phyloP scores from a whole-genome alignment of 1,284 basidiomycete species.

The Pseudozyma tsukubaensis region DNA sequence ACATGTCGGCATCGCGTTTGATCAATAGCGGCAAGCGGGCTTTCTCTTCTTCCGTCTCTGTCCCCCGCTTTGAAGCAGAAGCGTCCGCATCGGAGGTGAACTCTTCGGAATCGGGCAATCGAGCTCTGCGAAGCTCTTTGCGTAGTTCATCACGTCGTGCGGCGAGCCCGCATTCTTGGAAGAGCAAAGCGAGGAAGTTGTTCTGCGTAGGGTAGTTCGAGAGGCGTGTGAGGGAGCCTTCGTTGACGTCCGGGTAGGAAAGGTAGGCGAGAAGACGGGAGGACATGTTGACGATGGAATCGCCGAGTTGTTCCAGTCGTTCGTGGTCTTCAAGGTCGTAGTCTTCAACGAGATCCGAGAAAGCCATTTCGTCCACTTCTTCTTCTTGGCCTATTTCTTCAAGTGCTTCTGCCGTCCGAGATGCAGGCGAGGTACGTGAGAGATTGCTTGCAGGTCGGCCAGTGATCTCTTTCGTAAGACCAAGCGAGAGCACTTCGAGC shows the following conservation, averaged over 20 bases:
- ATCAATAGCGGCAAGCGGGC: slow-evolving; percentile 28
- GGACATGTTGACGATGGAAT: slow-evolving; percentile 54
- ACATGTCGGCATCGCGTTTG: slow-evolving; percentile 52
- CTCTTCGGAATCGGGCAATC: background rate
- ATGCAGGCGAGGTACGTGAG: background rate
- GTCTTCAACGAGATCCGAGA: slow-evolving; percentile 42
- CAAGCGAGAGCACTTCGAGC: slow-evolving; percentile 46
- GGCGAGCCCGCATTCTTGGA: slow-evolving; percentile 39
- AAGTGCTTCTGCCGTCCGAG: background rate
- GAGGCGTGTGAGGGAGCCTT: slow-evolving; percentile 37
- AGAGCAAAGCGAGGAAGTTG: slow-evolving; percentile 45
- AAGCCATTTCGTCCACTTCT: slow-evolving; percentile 4
- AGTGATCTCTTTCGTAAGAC: slow-evolving; percentile 37
- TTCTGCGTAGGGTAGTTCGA: slow-evolving; percentile 53
- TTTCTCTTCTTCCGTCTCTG: slow-evolving; percentile 24
- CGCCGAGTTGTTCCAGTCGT: slow-evolving; percentile 47
- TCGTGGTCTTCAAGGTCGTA: slow-evolving; percentile 52
- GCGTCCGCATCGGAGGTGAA: background rate
- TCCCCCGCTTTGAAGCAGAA: background rate
- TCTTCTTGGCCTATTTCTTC: background rate
- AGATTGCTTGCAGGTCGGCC: background rate
- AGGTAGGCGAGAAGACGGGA: slow-evolving; percentile 43
- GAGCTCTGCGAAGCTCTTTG: slow-evolving; percentile 20
- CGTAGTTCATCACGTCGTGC: slow-evolving; percentile 22
- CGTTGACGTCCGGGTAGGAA: slow-evolving; percentile 47